A percentile compares a stretch with the other conserved stretches of the same genome.
Evolutionary conservation across 306 rosid genomes (phyloP).

Genomic region (Quercus gilva): DNA sequence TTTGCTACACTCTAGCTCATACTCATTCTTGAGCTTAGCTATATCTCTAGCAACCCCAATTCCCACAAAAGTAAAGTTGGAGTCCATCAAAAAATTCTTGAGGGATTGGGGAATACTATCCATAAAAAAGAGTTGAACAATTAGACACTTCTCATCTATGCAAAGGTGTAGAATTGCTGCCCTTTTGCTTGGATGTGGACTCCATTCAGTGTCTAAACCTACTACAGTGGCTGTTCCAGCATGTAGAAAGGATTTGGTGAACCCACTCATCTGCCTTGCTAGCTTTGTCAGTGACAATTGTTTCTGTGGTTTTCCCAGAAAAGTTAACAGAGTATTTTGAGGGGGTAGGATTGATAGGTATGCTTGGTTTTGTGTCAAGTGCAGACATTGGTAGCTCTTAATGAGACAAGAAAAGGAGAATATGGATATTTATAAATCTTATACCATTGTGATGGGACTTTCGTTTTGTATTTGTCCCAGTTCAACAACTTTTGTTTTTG

Average conservation of each 20-base stretch:
- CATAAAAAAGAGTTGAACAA: conserved; percentile 5
- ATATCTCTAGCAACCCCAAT: conserved; percentile 13
- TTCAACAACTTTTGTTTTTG: no score
- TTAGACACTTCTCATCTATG: conserved; percentile 20
- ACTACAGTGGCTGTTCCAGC: not conserved
- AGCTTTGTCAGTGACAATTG: conserved; percentile 11
- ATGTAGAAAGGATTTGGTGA: not conserved
- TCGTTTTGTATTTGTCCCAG: no score
- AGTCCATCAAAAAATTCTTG: not conserved
- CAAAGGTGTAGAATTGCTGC: conserved; percentile 27
- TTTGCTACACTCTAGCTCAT: conserved; percentile 1
- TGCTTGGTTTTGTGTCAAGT: not conserved
- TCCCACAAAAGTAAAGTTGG: conserved; percentile 19
- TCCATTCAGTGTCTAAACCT: not conserved
- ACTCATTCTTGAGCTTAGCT: not conserved
- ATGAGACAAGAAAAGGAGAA: not conserved
- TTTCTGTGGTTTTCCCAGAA: conserved; percentile 20
- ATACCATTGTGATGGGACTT: not conserved
- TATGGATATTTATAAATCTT: not conserved
- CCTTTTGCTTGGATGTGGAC: not conserved
- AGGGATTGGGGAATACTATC: not conserved
- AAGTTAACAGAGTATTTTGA: not conserved
- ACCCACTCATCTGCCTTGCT: conserved; percentile 16
- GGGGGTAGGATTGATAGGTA: not conserved
- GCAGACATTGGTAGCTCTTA: not conserved